Conservation (phyloP, 371 early-diverging fungal species). For the Mortierella sp. region DNA sequence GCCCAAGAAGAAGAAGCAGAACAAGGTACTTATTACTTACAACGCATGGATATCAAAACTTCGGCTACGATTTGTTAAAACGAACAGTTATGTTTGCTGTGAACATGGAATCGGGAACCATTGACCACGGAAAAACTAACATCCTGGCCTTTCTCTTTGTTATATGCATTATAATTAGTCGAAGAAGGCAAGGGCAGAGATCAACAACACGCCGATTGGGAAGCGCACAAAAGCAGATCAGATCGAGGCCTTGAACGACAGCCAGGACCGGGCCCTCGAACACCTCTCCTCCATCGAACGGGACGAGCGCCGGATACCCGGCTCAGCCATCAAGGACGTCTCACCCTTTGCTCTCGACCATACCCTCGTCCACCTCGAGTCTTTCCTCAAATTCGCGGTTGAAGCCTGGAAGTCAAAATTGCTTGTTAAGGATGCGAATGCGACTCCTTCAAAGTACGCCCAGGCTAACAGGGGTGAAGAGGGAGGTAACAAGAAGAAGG, state of each 20-base stretch:
- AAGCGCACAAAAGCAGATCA: slow-evolving; percentile 59
- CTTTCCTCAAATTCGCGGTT: slow-evolving; percentile 72
- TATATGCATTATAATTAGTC: not conserved
- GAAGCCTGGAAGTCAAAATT: slow-evolving; percentile 52
- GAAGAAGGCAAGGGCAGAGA: slow-evolving; percentile 44
- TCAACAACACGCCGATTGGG: slow-evolving; percentile 63
- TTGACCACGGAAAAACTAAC: not conserved
- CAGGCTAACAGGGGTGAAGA: slow-evolving; percentile 15
- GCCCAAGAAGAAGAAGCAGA: slow-evolving; percentile 68
- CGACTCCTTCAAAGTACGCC: slow-evolving; percentile 12
- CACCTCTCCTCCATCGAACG: slow-evolving; percentile 65
- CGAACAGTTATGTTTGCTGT: not conserved
- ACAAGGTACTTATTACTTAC: slow-evolving; percentile 45
- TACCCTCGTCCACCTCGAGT: slow-evolving; percentile 65
- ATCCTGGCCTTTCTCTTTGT: not conserved
- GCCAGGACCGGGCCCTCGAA: slow-evolving; percentile 65
- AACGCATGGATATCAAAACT: no score
- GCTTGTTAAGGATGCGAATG: slow-evolving; percentile 45
- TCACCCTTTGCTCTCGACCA: slow-evolving; percentile 67
- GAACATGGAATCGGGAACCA: not conserved
- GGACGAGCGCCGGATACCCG: slow-evolving; percentile 64
- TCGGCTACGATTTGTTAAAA: no score
- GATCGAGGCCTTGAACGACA: slow-evolving; percentile 63
- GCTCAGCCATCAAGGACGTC: slow-evolving; percentile 63
- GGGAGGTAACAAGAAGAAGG: slow-evolving; percentile 35